A percentile compares a stretch with the other conserved stretches of the same genome.
phyloP scores from a whole-genome alignment of 73 alveolate genomes.

The Effrenium voratum region DNA sequence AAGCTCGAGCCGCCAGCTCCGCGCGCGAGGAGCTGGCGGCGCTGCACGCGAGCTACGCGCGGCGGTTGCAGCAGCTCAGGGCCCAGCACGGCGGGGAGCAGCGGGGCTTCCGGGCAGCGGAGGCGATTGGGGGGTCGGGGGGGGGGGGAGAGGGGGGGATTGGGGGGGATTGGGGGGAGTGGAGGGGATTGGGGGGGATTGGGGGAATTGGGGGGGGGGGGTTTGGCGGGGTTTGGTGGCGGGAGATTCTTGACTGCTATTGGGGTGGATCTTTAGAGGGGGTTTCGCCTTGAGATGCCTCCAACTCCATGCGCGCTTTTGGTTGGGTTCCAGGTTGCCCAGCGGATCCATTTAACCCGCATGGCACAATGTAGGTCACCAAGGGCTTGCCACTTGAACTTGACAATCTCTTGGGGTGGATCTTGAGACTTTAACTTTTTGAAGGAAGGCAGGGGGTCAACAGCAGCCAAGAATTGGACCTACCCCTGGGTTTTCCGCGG shows the following conservation, averaged over 20 bases:
- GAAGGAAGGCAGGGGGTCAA: too few species aligned
- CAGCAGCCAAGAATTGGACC: too few species aligned
- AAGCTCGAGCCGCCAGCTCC: too few species aligned
- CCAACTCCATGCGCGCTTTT: not conserved
- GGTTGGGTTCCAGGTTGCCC: too few species aligned
- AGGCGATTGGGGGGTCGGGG: not conserved
- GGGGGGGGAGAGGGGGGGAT: not conserved
- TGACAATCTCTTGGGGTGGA: too few species aligned
- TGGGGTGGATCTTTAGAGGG: not conserved
- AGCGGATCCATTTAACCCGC: too few species aligned
- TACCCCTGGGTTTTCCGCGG: not conserved
- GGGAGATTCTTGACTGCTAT: not conserved
- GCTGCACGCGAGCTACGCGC: slow-evolving; percentile 59
- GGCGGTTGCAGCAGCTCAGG: slow-evolving; percentile 1
- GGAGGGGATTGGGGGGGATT: not conserved
- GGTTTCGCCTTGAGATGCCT: not conserved
- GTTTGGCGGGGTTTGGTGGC: not conserved
- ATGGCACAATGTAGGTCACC: too few species aligned
- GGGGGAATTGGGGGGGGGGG: not conserved
- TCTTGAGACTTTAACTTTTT: too few species aligned
- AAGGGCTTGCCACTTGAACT: too few species aligned
- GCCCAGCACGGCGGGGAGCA: slow-evolving; percentile 56
- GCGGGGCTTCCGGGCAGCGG: slow-evolving; percentile 35
- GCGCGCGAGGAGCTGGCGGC: slow-evolving; percentile 2
- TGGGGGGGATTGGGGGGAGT: not conserved